Evolutionary conservation across 1,284 basidiomycete genomes (phyloP), one percentile per base, ranked within the genome.

Genomic region (Meripilus lineatus): DNA sequence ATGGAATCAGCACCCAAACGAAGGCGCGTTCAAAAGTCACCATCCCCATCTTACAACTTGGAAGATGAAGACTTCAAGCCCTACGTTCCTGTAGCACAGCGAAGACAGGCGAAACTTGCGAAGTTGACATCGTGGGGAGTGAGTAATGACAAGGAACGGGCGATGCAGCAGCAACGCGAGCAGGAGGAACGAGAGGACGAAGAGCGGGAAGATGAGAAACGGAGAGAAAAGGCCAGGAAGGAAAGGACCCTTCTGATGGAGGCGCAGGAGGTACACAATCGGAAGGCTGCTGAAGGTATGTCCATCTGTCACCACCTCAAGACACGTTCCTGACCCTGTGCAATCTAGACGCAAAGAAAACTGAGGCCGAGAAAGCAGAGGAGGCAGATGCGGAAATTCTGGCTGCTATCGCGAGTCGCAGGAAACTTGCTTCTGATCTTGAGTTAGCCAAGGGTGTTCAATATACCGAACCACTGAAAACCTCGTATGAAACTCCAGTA

Each of bases 381-480:
- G 96, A 98, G 62, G 84, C 77, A 43, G 95, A 99, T 62, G 89
- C 86, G 6, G 86, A 89, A 56, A 89, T 99, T 45, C 68, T 99
- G 4, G 88, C 89, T 40, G 93, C 94, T 10, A 93, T 98, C 57
- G 89, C 91, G 32, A 89, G 89, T 48, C 76, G 89, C 53, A 79
- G 89, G 61, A 96, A 95, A 62, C 79, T 99, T 3, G 91, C 89
- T 0, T 90, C 91, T 11, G 93, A 93, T 51, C 70, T 91, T 57
- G 96, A 99, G 62, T 67, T 99, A 23, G 95, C 96, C 2, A 84
- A 91, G 58, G 96, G 94, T 10, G 93, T 96, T 44, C 75, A 79
- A 33, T 99, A 95, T 59, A 90, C 85, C 0, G 90, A 97, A 56
- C 77, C 91, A 24, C 62, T 99, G 49, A 84, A 81, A 61, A 82